Percentiles rank a stretch among this genome's conserved stretches.
phyloP scores from a whole-genome alignment of 192 early-diverging fungal species.

The Geranomyces variabilis region DNA sequence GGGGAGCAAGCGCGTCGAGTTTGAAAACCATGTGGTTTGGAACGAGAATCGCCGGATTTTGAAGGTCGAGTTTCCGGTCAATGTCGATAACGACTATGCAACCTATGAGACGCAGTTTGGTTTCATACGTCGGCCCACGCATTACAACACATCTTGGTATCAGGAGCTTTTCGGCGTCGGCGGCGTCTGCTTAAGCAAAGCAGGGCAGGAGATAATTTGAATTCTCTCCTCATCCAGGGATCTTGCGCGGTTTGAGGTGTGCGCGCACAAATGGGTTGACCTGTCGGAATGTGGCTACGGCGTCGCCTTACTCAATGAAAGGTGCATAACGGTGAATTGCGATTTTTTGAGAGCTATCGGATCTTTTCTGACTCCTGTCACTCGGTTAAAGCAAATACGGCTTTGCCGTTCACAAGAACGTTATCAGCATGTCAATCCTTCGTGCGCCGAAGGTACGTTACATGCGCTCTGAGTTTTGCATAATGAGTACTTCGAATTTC shows the following conservation, averaged over 20 bases:
- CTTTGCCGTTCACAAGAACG: slow-evolving; percentile 78
- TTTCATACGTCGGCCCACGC: slow-evolving; percentile 87
- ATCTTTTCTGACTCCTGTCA: slow-evolving; percentile 4
- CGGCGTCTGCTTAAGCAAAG: background rate
- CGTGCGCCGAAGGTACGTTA: slow-evolving; percentile 77
- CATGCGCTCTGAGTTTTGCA: too few species aligned
- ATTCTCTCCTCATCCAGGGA: slow-evolving; percentile 44
- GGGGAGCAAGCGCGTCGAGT: slow-evolving; percentile 75
- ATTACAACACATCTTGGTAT: slow-evolving; percentile 93
- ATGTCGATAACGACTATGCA: slow-evolving; percentile 78
- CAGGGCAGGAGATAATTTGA: background rate
- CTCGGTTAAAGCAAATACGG: slow-evolving; percentile 99
- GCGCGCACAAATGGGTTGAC: slow-evolving; percentile 96
- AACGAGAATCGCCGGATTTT: slow-evolving; percentile 86
- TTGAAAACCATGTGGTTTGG: slow-evolving; percentile 90
- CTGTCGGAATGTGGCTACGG: slow-evolving; percentile 96
- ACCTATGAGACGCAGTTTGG: slow-evolving; percentile 98
- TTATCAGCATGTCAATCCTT: slow-evolving; percentile 82
- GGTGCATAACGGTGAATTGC: too few species aligned
- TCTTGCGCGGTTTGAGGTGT: slow-evolving; percentile 93
- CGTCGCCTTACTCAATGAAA: slow-evolving; percentile 90
- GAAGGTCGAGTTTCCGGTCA: slow-evolving; percentile 91
- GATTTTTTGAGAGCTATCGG: too few species aligned
- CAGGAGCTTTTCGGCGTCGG: slow-evolving; percentile 11
- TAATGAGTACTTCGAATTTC: too few species aligned